Conservation (phyloP, 1,284 basidiomycete genomes). For the Grifola frondosa region DNA sequence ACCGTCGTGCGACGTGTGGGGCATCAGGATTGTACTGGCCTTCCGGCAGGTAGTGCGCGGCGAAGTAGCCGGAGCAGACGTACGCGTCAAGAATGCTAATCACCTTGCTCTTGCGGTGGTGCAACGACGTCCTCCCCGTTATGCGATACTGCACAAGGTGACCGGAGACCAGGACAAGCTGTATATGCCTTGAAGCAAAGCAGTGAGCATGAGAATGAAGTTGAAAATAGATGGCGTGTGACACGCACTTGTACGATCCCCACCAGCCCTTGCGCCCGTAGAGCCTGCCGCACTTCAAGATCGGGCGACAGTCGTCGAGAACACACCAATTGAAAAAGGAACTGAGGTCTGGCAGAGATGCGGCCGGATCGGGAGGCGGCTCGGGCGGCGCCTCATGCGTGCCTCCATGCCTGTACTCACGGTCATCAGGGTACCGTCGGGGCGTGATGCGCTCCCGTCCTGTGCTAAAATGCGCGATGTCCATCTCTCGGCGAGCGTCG, state of each 20-base stretch:
- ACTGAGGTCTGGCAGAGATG: conserved; percentile 54
- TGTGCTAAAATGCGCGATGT: conserved; percentile 54
- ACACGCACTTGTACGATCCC: conserved; percentile 68
- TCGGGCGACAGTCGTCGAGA: conserved; percentile 70
- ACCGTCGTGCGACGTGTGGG: conserved; percentile 59
- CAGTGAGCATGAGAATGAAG: conserved; percentile 6
- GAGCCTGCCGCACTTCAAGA: conserved; percentile 68
- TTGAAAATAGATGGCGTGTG: background rate
- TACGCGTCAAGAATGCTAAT: conserved; percentile 75
- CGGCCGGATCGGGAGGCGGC: conserved; percentile 48
- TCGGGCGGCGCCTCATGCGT: conserved; percentile 45
- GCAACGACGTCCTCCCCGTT: conserved; percentile 46
- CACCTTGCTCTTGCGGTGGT: conserved; percentile 46
- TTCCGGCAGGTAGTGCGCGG: conserved; percentile 60
- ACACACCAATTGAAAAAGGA: conserved; percentile 81
- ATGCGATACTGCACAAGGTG: conserved; percentile 66
- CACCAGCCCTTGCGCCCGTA: conserved; percentile 66
- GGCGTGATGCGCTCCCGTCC: conserved; percentile 59
- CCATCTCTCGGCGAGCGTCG: conserved; percentile 79
- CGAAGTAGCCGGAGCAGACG: conserved; percentile 74
- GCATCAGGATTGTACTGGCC: conserved; percentile 60
- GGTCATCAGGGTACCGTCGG: conserved; percentile 38
- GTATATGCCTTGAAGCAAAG: conserved; percentile 50
- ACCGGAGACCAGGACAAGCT: conserved; percentile 65
- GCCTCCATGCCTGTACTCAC: conserved; percentile 32